Percentiles rank a stretch among this genome's conserved stretches.
Evolutionary conservation across 2,329 filamentous ascomycete genomes (phyloP).

Genomic region (Colletotrichum eleusines): DNA sequence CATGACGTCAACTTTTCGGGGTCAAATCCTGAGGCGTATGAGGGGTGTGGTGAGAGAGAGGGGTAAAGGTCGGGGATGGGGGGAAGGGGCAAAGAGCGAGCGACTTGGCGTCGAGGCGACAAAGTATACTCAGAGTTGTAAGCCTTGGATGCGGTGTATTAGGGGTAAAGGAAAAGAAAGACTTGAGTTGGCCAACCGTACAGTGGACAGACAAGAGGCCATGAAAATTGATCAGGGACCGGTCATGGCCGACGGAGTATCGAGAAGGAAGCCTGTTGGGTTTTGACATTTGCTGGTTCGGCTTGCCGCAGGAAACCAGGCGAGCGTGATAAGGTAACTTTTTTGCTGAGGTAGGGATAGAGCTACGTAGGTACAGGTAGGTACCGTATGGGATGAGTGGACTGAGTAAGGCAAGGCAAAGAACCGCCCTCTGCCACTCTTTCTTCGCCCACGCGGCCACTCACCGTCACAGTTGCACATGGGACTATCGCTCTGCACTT

Average conservation of each 20-base stretch:
- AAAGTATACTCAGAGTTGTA: constrained; percentile 2
- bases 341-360: constrained; percentile 22
- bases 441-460: too few relatives aligned
- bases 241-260: constrained; percentile 7
- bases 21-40: not conserved
- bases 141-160: not conserved
- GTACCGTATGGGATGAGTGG: not conserved
- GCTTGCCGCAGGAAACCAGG: constrained; percentile 11
- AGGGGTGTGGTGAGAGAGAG: not conserved
- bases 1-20: constrained; percentile 33
- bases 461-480: not conserved
- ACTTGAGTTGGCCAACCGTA: not conserved
- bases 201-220: not conserved
- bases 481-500: not conserved
- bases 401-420: constrained; percentile 2
- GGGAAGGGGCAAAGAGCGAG: not conserved
- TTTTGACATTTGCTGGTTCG: constrained; percentile 13
- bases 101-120: not conserved
- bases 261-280: not conserved
- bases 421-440: too few relatives aligned
- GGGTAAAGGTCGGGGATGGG: not conserved
- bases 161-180: not conserved
- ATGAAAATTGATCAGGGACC: not conserved
- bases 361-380: too few relatives aligned
- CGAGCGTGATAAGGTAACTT: constrained; percentile 23